phyloP scores from a whole-genome alignment of 352 stramenopile genomes.

The Phytophthora rubi region DNA sequence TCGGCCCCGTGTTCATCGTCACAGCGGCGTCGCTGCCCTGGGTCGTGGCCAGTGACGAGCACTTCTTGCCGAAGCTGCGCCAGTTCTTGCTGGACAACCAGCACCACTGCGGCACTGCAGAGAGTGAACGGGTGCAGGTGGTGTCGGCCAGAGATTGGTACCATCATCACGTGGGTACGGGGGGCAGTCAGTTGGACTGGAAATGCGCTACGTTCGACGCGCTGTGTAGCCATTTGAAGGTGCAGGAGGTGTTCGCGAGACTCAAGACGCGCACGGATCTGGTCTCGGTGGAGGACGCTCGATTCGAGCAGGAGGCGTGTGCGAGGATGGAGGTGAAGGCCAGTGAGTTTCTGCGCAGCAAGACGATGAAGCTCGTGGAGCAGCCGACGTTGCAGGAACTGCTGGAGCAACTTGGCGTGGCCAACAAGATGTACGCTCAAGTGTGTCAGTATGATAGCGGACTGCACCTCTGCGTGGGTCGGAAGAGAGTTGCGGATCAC shows the following conservation, averaged over 20 bases:
- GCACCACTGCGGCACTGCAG: slow-evolving; percentile 23
- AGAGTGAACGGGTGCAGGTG: slow-evolving; percentile 45
- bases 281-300: slow-evolving; percentile 63
- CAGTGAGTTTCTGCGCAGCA: slow-evolving; percentile 42
- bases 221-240: slow-evolving; percentile 54
- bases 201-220: slow-evolving; percentile 62
- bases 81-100: slow-evolving; percentile 45
- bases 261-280: slow-evolving; percentile 43
- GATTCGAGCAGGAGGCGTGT: slow-evolving; percentile 64
- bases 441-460: slow-evolving; percentile 49
- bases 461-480: slow-evolving; percentile 52
- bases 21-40: slow-evolving; percentile 64
- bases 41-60: slow-evolving; percentile 49
- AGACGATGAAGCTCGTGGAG: slow-evolving; percentile 66
- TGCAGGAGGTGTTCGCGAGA: slow-evolving; percentile 44
- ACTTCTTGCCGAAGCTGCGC: slow-evolving; percentile 54
- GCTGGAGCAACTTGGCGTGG: slow-evolving; percentile 53
- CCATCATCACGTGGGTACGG: slow-evolving; percentile 40
- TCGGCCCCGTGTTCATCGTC: slow-evolving; percentile 68
- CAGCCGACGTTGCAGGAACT: slow-evolving; percentile 51
- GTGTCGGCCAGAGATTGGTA: slow-evolving; percentile 72
- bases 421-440: slow-evolving; percentile 39
- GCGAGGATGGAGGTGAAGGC: slow-evolving; percentile 46
- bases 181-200: slow-evolving; percentile 53
- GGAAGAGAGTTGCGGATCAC: slow-evolving; percentile 15